Percentiles rank a stretch among this genome's conserved stretches.
Conservation (phyloP, 352 stramenopile genomes). For the Phytophthora fragariaefolia region DNA sequence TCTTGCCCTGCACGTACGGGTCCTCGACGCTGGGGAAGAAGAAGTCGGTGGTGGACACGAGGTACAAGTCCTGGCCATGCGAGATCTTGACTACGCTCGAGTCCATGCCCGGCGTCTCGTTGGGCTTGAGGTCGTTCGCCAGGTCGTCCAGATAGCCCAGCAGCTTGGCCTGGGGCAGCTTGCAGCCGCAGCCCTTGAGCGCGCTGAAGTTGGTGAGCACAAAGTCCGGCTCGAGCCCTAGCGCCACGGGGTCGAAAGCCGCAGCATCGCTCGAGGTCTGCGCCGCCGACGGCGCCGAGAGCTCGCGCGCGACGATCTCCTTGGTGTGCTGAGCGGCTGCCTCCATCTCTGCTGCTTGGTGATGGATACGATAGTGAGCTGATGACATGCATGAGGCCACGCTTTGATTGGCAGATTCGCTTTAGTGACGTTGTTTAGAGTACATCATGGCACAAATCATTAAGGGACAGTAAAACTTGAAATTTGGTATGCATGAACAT, state of each 20-base stretch:
- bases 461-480: too few species aligned
- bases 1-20: slow-evolving; percentile 93
- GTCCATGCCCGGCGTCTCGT: slow-evolving; percentile 91
- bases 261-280: not conserved
- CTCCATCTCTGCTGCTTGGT: slow-evolving; percentile 48
- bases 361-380: slow-evolving; percentile 11
- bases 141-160: slow-evolving; percentile 92
- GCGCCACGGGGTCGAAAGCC: slow-evolving; percentile 59
- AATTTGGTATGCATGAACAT: too few species aligned
- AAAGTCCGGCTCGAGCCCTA: slow-evolving; percentile 81
- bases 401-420: not conserved
- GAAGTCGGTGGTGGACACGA: slow-evolving; percentile 96
- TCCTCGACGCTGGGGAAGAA: slow-evolving; percentile 96
- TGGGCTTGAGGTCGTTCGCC: slow-evolving; percentile 91
- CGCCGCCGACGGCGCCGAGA: slow-evolving; percentile 23
- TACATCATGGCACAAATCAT: too few species aligned
- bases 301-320: slow-evolving; percentile 68
- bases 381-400: slow-evolving; percentile 1
- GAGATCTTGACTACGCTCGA: slow-evolving; percentile 91
- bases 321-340: slow-evolving; percentile 58
- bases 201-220: slow-evolving; percentile 84
- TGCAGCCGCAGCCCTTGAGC: slow-evolving; percentile 97
- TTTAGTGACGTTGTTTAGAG: too few species aligned
- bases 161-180: slow-evolving; percentile 94
- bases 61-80: slow-evolving; percentile 84